phyloP scores from a whole-genome alignment of 2,329 filamentous ascomycete species.

The Penicillium digitatum region DNA sequence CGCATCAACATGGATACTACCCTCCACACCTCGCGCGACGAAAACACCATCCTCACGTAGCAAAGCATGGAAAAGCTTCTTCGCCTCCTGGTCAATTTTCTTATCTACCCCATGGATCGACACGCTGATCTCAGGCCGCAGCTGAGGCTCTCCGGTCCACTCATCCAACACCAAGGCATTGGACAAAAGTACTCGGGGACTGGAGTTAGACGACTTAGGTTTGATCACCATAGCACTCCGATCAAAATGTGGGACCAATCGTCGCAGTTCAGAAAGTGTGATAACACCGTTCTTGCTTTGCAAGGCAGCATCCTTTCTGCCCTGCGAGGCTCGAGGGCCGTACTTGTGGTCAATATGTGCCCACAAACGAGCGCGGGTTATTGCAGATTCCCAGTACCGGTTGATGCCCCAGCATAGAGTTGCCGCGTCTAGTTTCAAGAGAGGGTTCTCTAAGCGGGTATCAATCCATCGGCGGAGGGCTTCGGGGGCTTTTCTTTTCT shows the following conservation, averaged over 20 bases:
- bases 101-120: slow-evolving; percentile 17
- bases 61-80: slow-evolving; percentile 38
- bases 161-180: slow-evolving; percentile 37
- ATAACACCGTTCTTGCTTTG: slow-evolving; percentile 14
- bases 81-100: slow-evolving; percentile 39
- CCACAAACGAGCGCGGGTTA: slow-evolving; percentile 40
- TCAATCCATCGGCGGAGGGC: slow-evolving; percentile 36
- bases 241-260: slow-evolving; percentile 36
- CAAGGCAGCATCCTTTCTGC: background rate
- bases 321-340: slow-evolving; percentile 11
- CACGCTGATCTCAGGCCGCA: slow-evolving; percentile 37
- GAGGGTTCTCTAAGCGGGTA: slow-evolving; percentile 32
- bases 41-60: slow-evolving; percentile 22
- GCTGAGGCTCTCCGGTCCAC: slow-evolving; percentile 41
- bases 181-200: slow-evolving; percentile 30
- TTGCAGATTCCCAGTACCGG: slow-evolving; percentile 40
- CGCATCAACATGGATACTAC: slow-evolving; percentile 24
- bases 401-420: slow-evolving; percentile 43
- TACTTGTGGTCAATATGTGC: slow-evolving; percentile 31
- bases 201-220: slow-evolving; percentile 6
- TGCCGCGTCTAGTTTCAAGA: slow-evolving; percentile 38
- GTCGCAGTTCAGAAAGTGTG: slow-evolving; percentile 25
- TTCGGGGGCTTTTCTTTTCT: slow-evolving; percentile 27
- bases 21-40: slow-evolving; percentile 9
- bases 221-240: slow-evolving; percentile 36